A percentile compares a stretch with the other conserved stretches of the same genome.
phyloP scores from a whole-genome alignment of 2,329 filamentous ascomycete genomes.

The Aureobasidium zeae region DNA sequence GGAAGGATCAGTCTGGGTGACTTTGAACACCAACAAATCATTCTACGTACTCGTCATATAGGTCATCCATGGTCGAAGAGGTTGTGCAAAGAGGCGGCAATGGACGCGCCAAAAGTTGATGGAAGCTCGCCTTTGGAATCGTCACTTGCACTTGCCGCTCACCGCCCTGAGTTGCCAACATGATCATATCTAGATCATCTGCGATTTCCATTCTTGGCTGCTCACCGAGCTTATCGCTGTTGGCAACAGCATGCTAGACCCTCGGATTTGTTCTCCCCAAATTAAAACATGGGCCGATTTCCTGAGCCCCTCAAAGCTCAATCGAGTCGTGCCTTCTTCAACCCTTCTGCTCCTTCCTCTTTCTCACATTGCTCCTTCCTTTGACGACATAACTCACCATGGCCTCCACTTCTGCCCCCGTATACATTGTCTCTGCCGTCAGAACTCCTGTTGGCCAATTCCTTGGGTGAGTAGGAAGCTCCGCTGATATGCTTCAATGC shows the following conservation, averaged over 20 bases:
- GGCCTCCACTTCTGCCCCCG: constrained; percentile 70
- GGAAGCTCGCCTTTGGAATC: no score
- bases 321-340: constrained; percentile 3
- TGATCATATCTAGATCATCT: not conserved
- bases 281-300: constrained; percentile 16
- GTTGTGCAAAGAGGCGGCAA: constrained; percentile 10
- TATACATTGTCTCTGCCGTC: constrained; percentile 90
- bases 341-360: constrained; percentile 5
- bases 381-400: constrained; percentile 38
- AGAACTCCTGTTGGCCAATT: constrained; percentile 92
- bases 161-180: constrained; percentile 6
- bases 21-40: constrained; percentile 13
- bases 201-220: not conserved
- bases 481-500: not conserved
- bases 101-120: constrained; percentile 15
- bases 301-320: not conserved
- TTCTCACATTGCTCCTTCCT: not conserved
- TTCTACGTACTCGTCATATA: constrained; percentile 75
- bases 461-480: constrained; percentile 58
- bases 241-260: constrained; percentile 2
- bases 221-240: not conserved
- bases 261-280: constrained; percentile 4
- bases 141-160: no score
- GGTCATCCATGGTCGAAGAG: constrained; percentile 66
- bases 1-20: constrained; percentile 3